A percentile compares a stretch with the other conserved stretches of the same genome.
Conservation (phyloP, 805 yeast species). For the Candida palmyrensis region DNA sequence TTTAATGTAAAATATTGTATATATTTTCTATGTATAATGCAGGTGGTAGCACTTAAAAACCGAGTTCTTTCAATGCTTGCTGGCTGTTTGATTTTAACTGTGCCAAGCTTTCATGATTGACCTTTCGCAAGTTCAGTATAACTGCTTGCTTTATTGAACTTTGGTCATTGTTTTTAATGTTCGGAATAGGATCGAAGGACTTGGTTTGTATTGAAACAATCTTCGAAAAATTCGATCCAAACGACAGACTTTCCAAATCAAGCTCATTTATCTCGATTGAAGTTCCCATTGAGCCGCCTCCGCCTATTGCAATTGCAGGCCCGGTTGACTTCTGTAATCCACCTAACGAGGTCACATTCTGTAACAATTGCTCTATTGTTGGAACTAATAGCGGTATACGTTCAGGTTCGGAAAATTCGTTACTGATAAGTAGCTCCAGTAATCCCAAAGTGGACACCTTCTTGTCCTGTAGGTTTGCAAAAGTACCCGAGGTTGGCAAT, state of each 20-base stretch:
- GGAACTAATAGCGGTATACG: conserved; percentile 20
- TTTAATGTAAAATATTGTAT: no score
- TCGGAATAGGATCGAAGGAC: conserved; percentile 67
- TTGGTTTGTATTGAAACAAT: conserved; percentile 57
- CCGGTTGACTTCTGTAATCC: conserved; percentile 18
- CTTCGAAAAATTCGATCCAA: conserved; percentile 82
- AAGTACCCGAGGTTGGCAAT: conserved; percentile 45
- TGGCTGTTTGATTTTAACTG: conserved; percentile 20
- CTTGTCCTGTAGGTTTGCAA: conserved; percentile 50
- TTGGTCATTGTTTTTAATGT: conserved; percentile 35
- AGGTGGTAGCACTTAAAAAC: no score
- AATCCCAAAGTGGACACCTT: conserved; percentile 50
- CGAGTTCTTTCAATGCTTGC: conserved; percentile 7
- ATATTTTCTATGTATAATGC: no score
- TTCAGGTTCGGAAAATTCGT: conserved; percentile 14
- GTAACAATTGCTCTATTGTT: conserved; percentile 27
- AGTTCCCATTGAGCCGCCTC: conserved; percentile 8
- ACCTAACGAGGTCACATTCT: conserved; percentile 22
- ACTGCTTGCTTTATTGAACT: conserved; percentile 23
- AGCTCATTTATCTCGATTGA: conserved; percentile 38
- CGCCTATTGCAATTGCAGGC: conserved; percentile 12
- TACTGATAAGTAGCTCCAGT: conserved; percentile 34
- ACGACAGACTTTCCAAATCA: conserved; percentile 63
- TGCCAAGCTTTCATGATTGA: no score
- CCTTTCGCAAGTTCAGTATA: conserved; percentile 19